Evolutionary conservation across 352 stramenopile genomes (phyloP).

Genomic region (Pythium volutum): DNA sequence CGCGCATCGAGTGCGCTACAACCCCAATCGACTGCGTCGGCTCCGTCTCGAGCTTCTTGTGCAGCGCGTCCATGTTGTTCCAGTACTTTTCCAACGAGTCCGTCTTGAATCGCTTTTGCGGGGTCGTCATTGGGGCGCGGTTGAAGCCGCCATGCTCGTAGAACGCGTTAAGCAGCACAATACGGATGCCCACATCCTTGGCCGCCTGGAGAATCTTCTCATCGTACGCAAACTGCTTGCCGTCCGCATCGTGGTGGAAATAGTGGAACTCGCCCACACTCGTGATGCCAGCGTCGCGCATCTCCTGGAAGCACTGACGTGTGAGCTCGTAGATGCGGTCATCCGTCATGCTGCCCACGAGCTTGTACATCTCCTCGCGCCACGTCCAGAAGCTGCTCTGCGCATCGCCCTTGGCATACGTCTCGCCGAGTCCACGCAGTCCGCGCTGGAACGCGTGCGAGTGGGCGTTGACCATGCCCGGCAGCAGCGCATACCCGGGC

Average conservation of each 20-base stretch:
- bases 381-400: slow-evolving; percentile 79
- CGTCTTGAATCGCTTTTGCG: slow-evolving; percentile 73
- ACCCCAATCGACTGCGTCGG: slow-evolving; percentile 61
- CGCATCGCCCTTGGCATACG: slow-evolving; percentile 46
- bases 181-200: slow-evolving; percentile 60
- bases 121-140: slow-evolving; percentile 48
- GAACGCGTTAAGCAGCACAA: slow-evolving; percentile 74
- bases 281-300: slow-evolving; percentile 73
- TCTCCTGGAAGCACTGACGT: slow-evolving; percentile 75
- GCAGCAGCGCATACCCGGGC: slow-evolving; percentile 48
- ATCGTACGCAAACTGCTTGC: slow-evolving; percentile 63
- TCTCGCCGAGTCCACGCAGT: slow-evolving; percentile 69
- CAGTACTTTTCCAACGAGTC: slow-evolving; percentile 64
- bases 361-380: slow-evolving; percentile 83
- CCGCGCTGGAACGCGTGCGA: slow-evolving; percentile 77
- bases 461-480: slow-evolving; percentile 80
- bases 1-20: slow-evolving; percentile 75
- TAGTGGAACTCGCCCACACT: slow-evolving; percentile 82
- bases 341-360: slow-evolving; percentile 63
- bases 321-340: slow-evolving; percentile 63
- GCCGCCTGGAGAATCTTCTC: slow-evolving; percentile 62
- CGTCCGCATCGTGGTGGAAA: slow-evolving; percentile 64
- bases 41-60: slow-evolving; percentile 25
- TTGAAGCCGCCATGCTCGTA: slow-evolving; percentile 74
- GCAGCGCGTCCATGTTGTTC: slow-evolving; percentile 59